Evolutionary conservation across 2,329 filamentous ascomycete species (phyloP), one percentile per base, ranked within the genome.

Genomic region (Arachnopeziza araneosa): DNA sequence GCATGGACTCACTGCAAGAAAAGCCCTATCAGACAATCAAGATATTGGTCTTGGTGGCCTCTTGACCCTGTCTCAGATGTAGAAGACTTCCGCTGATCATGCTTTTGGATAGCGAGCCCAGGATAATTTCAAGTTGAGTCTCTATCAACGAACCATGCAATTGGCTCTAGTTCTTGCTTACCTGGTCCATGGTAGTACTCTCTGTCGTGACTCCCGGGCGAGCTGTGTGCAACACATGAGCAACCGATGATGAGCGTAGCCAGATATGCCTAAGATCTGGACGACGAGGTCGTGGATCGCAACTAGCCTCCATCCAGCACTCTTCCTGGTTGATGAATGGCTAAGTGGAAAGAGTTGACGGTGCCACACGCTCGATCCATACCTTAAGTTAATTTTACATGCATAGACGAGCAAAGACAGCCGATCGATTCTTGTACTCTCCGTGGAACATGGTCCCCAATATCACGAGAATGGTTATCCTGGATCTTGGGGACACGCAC

Each of bases 251-350:
- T 44, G 12, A 14, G 4, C 17, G 36, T 44, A 44, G 36, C 36
- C 36, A 19, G 36, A 44, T 7, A 44, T 44, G 12, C 36, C 36
- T 44, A 5, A 44, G 12, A 17, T 12, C 17, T 4, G 36, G 10
- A 44, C 17, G 4, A 44, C 77, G 76, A 12, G 90, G 90, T 9
- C 82, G 80, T 52, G 79, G 77, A 9, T 76, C 78, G 22, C 93
- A 77, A 1, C 89, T 85, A 6, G 91, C 5, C 54, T 54, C 78
- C 78, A 12, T 79, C 75, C 51, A 93, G 73, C 1, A 81, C 65
- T 48, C 61, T 68, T 9, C 36, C 12, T 44, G 4, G 17, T 12
- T 44, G 12, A 44, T 44, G 36, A 17, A 44, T 44, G 36, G 36
- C 36, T 12, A 6, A 4, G 12, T 19, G 3, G 12, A 12, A 44